Percentiles rank a stretch among this genome's conserved stretches.
Conservation (phyloP, 2,329 filamentous ascomycete species). For the Arthrobotrys pseudoclavata region DNA sequence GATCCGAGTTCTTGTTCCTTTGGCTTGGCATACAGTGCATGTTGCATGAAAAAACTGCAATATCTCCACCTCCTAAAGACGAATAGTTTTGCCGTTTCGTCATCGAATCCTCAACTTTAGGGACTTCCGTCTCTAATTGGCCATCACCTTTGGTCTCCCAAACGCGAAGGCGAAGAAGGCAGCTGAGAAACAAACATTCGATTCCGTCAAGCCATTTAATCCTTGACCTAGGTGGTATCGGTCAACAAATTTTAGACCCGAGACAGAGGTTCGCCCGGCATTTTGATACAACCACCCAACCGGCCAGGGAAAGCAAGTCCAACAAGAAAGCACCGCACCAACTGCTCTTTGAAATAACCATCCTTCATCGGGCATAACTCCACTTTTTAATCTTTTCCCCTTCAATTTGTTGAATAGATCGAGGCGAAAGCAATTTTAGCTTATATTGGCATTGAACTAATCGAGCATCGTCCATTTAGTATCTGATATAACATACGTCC, state of each 20-base stretch:
- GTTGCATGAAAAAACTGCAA: constrained; percentile 45
- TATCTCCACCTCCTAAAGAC: constrained; percentile 49
- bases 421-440: constrained; percentile 57
- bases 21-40: constrained; percentile 42
- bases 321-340: constrained; percentile 60
- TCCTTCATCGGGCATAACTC: constrained; percentile 50
- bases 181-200: constrained; percentile 50
- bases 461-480: constrained; percentile 24
- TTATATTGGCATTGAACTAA: constrained; percentile 51
- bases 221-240: constrained; percentile 57
- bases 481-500: constrained; percentile 55
- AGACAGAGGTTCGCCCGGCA: constrained; percentile 56
- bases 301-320: constrained; percentile 59
- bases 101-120: constrained; percentile 37
- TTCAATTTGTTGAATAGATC: constrained; percentile 34
- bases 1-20: constrained; percentile 19
- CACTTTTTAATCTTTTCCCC: constrained; percentile 26
- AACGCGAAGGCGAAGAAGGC: constrained; percentile 54
- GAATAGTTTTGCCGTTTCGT: constrained; percentile 57
- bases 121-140: constrained; percentile 33
- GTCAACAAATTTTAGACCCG: constrained; percentile 59
- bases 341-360: constrained; percentile 49
- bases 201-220: constrained; percentile 45
- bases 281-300: constrained; percentile 56
- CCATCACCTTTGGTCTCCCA: constrained; percentile 10